phyloP scores from a whole-genome alignment of 202 grass and related monocot species.

The Dendrocalamus latiflorus region DNA sequence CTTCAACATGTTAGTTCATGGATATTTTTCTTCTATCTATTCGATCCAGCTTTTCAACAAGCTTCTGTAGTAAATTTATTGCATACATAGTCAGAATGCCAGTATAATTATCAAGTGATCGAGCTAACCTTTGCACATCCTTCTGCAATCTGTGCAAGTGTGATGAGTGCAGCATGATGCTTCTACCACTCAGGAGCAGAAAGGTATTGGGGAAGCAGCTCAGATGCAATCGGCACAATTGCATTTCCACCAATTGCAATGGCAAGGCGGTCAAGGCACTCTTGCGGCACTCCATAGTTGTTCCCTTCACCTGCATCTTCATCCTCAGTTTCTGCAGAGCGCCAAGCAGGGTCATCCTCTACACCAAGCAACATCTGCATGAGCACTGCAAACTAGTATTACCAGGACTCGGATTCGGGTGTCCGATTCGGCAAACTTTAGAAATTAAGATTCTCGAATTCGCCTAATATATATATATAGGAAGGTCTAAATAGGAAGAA shows the following conservation, averaged over 20 bases:
- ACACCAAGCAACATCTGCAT: constrained; percentile 97
- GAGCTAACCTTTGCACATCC: constrained; percentile 79
- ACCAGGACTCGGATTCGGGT: no score
- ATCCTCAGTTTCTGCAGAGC: constrained; percentile 73
- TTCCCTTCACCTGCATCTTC: constrained; percentile 87
- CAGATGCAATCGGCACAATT: constrained; percentile 81
- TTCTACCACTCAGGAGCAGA: constrained; percentile 92
- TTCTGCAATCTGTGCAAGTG: constrained; percentile 96
- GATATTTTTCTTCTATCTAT: not conserved
- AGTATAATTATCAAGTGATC: not conserved
- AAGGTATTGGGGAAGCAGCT: constrained; percentile 72
- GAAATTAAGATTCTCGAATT: no score
- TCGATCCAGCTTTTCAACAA: not conserved
- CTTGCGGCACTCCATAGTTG: constrained; percentile 89
- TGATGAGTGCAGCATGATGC: constrained; percentile 90
- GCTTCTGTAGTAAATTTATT: not conserved
- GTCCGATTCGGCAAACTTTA: no score
- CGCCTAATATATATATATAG: no score
- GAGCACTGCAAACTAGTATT: constrained; percentile 61
- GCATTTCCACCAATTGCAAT: constrained; percentile 90
- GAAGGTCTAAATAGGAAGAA: no score
- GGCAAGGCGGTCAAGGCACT: constrained; percentile 88
- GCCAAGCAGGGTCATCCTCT: constrained; percentile 84
- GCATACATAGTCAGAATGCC: not conserved
- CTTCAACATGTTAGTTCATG: not conserved